phyloP scores from a whole-genome alignment of 2,329 filamentous ascomycete genomes.

The Didymella exigua region DNA sequence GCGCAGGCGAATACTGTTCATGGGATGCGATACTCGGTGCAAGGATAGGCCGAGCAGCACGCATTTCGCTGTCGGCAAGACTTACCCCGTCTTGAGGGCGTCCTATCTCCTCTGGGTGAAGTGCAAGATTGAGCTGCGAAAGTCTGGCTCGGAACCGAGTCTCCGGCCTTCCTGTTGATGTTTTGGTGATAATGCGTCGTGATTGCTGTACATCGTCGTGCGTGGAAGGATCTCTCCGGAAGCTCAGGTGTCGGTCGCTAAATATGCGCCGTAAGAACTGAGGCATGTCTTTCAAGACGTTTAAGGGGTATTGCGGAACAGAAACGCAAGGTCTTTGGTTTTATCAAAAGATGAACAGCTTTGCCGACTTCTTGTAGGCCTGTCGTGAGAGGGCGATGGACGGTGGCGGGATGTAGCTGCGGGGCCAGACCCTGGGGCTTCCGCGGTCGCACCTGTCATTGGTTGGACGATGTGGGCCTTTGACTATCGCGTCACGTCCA shows the following conservation, averaged over 20 bases:
- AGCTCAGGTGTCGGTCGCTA: slow-evolving; percentile 22
- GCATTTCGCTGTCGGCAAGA: slow-evolving; percentile 26
- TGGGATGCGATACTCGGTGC: slow-evolving; percentile 19
- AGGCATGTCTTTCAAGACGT: slow-evolving; percentile 17
- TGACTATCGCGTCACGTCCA: not conserved
- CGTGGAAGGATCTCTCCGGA: slow-evolving; percentile 23
- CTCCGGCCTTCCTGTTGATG: slow-evolving; percentile 13
- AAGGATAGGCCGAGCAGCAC: slow-evolving; percentile 25
- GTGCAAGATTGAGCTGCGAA: slow-evolving; percentile 18
- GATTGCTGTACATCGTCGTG: slow-evolving; percentile 26
- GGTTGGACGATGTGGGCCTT: slow-evolving; percentile 2
- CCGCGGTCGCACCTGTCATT: slow-evolving; percentile 6
- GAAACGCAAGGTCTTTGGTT: slow-evolving; percentile 3
- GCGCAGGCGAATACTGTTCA: slow-evolving; percentile 6
- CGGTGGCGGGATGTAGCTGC: slow-evolving; percentile 18
- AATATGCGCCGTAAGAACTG: slow-evolving; percentile 32
- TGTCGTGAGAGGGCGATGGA: slow-evolving; percentile 14
- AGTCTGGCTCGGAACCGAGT: slow-evolving; percentile 18
- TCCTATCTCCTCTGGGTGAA: slow-evolving; percentile 14
- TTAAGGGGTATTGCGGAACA: not conserved
- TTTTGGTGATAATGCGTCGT: slow-evolving; percentile 30
- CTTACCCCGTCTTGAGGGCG: slow-evolving; percentile 24
- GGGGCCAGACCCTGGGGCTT: slow-evolving; percentile 13
- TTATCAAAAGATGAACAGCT: slow-evolving; percentile 5
- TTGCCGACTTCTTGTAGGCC: not conserved